Conservation (phyloP, 176 grass and related monocot genomes). For the Ensete ventricosum region DNA sequence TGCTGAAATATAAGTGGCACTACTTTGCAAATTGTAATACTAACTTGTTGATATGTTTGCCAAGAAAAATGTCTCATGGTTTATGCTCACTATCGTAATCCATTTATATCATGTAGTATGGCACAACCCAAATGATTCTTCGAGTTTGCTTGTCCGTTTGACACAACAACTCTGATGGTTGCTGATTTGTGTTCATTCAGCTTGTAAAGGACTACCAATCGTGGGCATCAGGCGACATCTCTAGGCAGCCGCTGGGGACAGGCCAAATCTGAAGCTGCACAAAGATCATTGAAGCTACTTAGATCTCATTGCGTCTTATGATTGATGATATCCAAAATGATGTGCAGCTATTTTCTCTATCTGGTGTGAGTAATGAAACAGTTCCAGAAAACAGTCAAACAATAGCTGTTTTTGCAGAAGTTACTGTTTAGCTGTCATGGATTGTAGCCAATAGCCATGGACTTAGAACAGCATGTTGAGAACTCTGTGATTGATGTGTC, state of each 20-base stretch:
- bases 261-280: slow-evolving; percentile 71
- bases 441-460: neutral
- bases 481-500: neutral
- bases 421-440: neutral
- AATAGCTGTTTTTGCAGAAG: neutral
- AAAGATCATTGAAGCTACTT: neutral
- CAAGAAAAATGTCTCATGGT: too few relatives aligned
- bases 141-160: neutral
- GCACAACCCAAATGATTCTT: neutral
- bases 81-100: too few relatives aligned
- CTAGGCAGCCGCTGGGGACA: slow-evolving; percentile 76
- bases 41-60: too few relatives aligned
- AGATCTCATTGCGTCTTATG: neutral
- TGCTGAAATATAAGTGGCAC: too few relatives aligned
- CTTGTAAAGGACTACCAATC: slow-evolving; percentile 87
- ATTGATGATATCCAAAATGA: neutral
- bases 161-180: neutral
- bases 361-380: neutral
- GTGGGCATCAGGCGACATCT: slow-evolving; percentile 88
- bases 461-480: neutral
- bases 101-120: neutral
- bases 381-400: neutral
- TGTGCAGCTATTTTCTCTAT: neutral
- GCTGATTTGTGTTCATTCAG: slow-evolving; percentile 26
- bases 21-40: too few relatives aligned